Conservation (phyloP, 2,329 filamentous ascomycete species). For the Talaromyces rugulosus region DNA sequence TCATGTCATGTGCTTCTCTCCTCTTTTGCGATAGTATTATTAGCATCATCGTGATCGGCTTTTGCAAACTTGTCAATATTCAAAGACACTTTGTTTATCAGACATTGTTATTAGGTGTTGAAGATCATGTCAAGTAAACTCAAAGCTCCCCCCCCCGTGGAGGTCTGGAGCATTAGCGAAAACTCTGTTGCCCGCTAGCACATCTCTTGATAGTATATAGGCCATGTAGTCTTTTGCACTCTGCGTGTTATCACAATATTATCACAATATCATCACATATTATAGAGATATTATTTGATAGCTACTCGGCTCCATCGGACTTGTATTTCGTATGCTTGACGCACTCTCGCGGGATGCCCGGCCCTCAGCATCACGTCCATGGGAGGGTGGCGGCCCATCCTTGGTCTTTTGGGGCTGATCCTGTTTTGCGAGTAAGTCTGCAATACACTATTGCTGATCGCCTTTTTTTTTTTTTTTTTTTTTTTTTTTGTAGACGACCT, state of each 20-base stretch:
- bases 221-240: not conserved
- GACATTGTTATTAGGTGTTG: not conserved
- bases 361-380: not conserved
- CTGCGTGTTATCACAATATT: too few relatives aligned
- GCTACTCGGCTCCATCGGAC: not conserved
- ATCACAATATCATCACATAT: too few relatives aligned
- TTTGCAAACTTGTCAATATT: too few relatives aligned
- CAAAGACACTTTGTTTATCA: too few relatives aligned
- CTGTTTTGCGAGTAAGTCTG: not conserved
- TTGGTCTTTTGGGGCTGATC: not conserved
- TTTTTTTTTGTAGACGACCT: too few relatives aligned
- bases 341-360: not conserved
- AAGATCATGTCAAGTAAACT: not conserved
- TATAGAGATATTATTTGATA: too few relatives aligned
- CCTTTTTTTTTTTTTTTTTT: too few relatives aligned
- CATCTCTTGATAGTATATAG: not conserved
- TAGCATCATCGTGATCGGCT: too few relatives aligned
- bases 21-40: too few relatives aligned
- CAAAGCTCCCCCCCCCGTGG: not conserved
- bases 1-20: too few relatives aligned
- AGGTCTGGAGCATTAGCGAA: not conserved
- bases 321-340: not conserved
- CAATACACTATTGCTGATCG: too few relatives aligned
- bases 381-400: not conserved
- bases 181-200: not conserved